A percentile compares a stretch with the other conserved stretches of the same genome.
phyloP scores from a whole-genome alignment of 2,329 filamentous ascomycete genomes.

The Neurospora crassa region DNA sequence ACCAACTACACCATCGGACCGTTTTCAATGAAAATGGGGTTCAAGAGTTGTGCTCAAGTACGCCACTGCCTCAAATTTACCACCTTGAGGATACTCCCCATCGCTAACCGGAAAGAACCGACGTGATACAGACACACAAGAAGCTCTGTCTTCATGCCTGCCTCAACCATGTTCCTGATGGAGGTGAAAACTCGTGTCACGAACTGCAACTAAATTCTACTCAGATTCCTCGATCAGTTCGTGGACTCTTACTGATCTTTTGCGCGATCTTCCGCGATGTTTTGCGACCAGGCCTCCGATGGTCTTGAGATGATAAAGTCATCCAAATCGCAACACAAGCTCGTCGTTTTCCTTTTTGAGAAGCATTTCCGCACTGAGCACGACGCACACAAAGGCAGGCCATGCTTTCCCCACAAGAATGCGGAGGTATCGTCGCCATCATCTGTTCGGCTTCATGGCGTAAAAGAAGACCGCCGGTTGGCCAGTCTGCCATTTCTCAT shows the following conservation, averaged over 20 bases:
- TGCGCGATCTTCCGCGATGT: neutral
- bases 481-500: neutral
- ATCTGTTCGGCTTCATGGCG: neutral
- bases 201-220: neutral
- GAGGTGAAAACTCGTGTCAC: neutral
- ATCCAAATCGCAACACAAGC: neutral
- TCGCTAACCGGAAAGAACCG: neutral
- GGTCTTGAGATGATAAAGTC: neutral
- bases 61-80: neutral
- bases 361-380: neutral
- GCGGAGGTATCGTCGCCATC: neutral
- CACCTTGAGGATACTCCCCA: neutral
- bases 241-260: neutral
- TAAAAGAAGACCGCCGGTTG: neutral
- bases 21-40: neutral
- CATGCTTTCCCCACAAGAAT: neutral
- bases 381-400: neutral
- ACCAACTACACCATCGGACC: constrained; percentile 30
- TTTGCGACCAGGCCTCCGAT: neutral
- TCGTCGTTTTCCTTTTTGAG: neutral
- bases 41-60: neutral
- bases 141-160: neutral
- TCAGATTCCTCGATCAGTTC: neutral
- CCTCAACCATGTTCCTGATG: neutral
- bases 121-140: neutral